phyloP scores from a whole-genome alignment of 441 rosid species.

The Theobroma grandiflorum region DNA sequence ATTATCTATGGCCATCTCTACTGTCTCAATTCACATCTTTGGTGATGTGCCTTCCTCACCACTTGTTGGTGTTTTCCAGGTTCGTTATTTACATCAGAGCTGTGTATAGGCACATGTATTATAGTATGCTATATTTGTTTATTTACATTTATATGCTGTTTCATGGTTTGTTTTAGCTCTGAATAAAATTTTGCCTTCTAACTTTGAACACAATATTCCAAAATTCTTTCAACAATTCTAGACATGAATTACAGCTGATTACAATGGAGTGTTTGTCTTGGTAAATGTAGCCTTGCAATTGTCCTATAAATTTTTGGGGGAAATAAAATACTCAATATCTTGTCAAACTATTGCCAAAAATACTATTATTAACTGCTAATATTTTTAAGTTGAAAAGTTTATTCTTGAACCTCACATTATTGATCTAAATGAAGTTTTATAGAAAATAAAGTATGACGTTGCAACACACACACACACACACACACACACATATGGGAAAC shows the following conservation, averaged over 20 bases:
- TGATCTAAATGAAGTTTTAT: neutral
- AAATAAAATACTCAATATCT: neutral
- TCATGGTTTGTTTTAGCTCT: neutral
- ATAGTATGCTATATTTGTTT: neutral
- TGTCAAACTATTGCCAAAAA: neutral
- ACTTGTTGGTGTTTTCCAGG: slow-evolving; percentile 73
- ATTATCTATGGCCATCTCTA: slow-evolving; percentile 73
- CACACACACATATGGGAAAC: neutral
- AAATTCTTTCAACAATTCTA: neutral
- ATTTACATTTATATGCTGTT: neutral
- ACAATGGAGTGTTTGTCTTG: neutral
- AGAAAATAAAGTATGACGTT: neutral
- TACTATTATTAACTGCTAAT: neutral
- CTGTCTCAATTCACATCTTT: slow-evolving; percentile 74
- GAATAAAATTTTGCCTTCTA: neutral
- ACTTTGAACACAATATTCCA: neutral
- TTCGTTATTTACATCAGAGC: slow-evolving; percentile 25
- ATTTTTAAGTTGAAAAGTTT: neutral
- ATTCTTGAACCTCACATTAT: neutral
- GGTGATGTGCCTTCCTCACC: slow-evolving; percentile 89
- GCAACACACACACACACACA: neutral
- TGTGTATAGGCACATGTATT: neutral
- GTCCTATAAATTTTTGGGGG: neutral
- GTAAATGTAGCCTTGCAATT: slow-evolving; percentile 1
- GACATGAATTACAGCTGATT: neutral